These are phyloP conservation scores for Triadica sebifera DNA, from an alignment of 345 rosid genomes.

Conservation along the genomic window DNA sequence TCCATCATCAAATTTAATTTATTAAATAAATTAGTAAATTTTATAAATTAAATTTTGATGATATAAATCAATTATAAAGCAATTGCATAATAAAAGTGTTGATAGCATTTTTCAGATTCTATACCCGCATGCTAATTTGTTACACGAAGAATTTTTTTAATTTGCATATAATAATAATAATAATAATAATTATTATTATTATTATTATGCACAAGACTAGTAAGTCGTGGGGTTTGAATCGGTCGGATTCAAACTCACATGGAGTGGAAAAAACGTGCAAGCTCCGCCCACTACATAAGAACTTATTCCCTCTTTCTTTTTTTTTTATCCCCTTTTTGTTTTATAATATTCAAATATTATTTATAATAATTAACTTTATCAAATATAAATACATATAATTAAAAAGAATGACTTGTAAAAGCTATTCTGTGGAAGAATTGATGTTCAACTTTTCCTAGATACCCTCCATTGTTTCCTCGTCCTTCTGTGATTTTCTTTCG, in stretches of 20 bases:
- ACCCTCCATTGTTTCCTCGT: not conserved
- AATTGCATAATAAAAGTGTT: too few relatives aligned
- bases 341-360: not conserved
- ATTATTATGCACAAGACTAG: conserved; percentile 22
- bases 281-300: conserved; percentile 34
- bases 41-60: too few relatives aligned
- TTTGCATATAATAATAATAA: too few relatives aligned
- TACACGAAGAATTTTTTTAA: too few relatives aligned
- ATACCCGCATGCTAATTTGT: too few relatives aligned
- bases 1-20: too few relatives aligned
- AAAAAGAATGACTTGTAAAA: not conserved
- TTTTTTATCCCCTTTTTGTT: conserved; percentile 16
- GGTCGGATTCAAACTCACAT: conserved; percentile 34
- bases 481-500: not conserved
- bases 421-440: not conserved
- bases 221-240: conserved; percentile 18
- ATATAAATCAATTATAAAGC: too few relatives aligned
- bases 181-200: too few relatives aligned
- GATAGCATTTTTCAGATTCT: too few relatives aligned
- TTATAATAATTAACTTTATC: not conserved
- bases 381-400: not conserved
- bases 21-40: too few relatives aligned
- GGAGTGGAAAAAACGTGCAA: conserved; percentile 23
- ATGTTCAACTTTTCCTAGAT: conserved; percentile 6
- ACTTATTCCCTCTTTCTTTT: conserved; percentile 26